phyloP scores from a whole-genome alignment of 2,329 filamentous ascomycete genomes.

The Fusarium paranaense region DNA sequence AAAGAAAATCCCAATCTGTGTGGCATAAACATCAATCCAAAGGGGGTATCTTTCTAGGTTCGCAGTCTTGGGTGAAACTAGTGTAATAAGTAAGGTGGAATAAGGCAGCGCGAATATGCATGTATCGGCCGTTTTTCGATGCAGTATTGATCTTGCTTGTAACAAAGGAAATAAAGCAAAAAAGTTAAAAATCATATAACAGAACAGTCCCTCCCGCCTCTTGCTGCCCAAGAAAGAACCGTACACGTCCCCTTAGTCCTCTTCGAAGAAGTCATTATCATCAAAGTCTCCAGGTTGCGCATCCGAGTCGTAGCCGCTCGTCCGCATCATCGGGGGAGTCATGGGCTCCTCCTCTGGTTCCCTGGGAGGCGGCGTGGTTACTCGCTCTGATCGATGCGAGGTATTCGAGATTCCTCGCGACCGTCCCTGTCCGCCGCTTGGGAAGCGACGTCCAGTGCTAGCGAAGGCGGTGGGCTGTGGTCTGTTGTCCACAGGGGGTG shows the following conservation, averaged over 20 bases:
- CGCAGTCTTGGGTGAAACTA: slow-evolving; percentile 48
- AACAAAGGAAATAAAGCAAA: slow-evolving; percentile 45
- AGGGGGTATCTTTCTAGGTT: slow-evolving; percentile 58
- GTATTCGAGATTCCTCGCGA: slow-evolving; percentile 46
- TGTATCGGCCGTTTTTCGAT: slow-evolving; percentile 40
- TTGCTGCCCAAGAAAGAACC: slow-evolving; percentile 2
- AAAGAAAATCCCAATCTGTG: slow-evolving; percentile 42
- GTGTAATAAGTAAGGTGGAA: slow-evolving; percentile 35
- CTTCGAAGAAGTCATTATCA: slow-evolving; percentile 69
- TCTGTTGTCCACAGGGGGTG: slow-evolving; percentile 57
- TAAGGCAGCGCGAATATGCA: slow-evolving; percentile 29
- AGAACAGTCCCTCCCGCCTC: neutral
- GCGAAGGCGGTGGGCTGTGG: slow-evolving; percentile 71
- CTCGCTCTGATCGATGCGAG: slow-evolving; percentile 41
- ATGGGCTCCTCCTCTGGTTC: slow-evolving; percentile 57
- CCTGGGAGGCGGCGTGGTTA: slow-evolving; percentile 53
- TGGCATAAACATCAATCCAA: slow-evolving; percentile 49
- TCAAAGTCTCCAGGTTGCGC: slow-evolving; percentile 70
- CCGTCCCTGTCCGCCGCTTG: slow-evolving; percentile 46
- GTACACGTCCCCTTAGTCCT: slow-evolving; percentile 49
- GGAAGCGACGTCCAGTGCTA: slow-evolving; percentile 69
- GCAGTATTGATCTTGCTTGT: slow-evolving; percentile 29
- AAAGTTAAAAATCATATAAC: slow-evolving; percentile 18
- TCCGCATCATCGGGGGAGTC: slow-evolving; percentile 72
- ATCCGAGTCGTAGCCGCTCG: slow-evolving; percentile 70